Evolutionary conservation across 73 alveolate species (phyloP), one percentile per base, ranked within the genome.

Genomic region (Paramecium sexaurelia): DNA sequence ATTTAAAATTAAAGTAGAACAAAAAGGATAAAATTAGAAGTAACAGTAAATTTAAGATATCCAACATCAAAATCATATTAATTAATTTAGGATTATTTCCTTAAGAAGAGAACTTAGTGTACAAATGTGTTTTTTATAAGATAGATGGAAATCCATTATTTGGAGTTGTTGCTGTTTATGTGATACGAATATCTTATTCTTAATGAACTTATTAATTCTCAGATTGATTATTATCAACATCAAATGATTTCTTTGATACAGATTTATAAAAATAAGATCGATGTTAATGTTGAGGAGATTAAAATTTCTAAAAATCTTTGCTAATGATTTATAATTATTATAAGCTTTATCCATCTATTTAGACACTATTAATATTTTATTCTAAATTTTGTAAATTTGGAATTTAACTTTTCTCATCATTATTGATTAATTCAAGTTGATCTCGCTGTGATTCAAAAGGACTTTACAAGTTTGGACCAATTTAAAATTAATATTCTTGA

Each of bases 201-300:
- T 61, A 6, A 11, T 61, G 29, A 2, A 61, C 3, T 29, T 61
- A 1, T 29, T 32, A 32, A 61, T 61, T 26, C 7, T 61, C 83
- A 41, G 71, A 41, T 78, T 78, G 43, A 78, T 45, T 43, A 41
- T 78, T 40, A n/a, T 78, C 90, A 1, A 26, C 69, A 20, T 78
- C 73, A 41, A 78, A 13, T 0, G 90, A 78, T 78, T 78, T 78
- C 20, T 45, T 61, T 2, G 83, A 61, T 9, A 29, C 43, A 1
- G 83, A 22, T 8, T 61, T 61, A 26, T 61, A 61, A 61, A 61
- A 61, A 27, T 61, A 61, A 5, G 83, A 61, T 61, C 7, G 26
- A 26, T 61, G 13, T 26, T 61, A 11, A 26, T 61, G 20, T 13
- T 61, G 7, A 11, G 11, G 1, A 15, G 83, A 9, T 6, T 6